Evolutionary conservation across 2,329 filamentous ascomycete species (phyloP), one percentile per base, ranked within the genome.

Genomic region (Claviceps sp.): DNA sequence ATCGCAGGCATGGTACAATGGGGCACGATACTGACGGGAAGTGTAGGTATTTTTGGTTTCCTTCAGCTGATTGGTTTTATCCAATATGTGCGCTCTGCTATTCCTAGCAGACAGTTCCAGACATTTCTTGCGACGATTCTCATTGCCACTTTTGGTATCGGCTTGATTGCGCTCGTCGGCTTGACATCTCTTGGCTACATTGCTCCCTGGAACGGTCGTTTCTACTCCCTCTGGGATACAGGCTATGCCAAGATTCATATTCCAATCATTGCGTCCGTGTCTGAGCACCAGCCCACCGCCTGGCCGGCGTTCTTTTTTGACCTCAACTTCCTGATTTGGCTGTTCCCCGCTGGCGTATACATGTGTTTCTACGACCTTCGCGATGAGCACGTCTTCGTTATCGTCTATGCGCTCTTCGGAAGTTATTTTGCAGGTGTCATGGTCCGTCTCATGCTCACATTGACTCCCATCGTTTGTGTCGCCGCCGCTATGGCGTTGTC

Each of bases 301-400:
- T 98, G 93, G 93, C 93, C 93, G 2, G 88, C 94, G 16, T 98
- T 96, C 78, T 98, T 98, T 76, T 98, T 98, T 69, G 93, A 98
- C 63, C 77, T 98, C 61, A 96, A 95, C 75, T 83, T 98, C 74
- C 79, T 98, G 63, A 95, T 98, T 71, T 98, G 93, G 93, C 82
- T 98, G 50, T 97, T 98, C 81, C 93, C 93, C 4, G 94, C 93
- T 13, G 93, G 93, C 70, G 89, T 98, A 53, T 98, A 97, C 73
- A 84, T 98, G 71, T 96, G 90, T 75, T 98, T 97, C 83, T 86
- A 89, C 66, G 84, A 85, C 57, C 81, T 98, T 54, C 84, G 82
- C 61, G 94, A 98, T 64, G 90, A 98, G 76, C 93, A 98, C 65
- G 91, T 98, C 55, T 98, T 98, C 65, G 81, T 98, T 61, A 86